Evolutionary conservation across 2,329 filamentous ascomycete species (phyloP), one percentile per base, ranked within the genome.

Genomic region (Cercospora sp.): DNA sequence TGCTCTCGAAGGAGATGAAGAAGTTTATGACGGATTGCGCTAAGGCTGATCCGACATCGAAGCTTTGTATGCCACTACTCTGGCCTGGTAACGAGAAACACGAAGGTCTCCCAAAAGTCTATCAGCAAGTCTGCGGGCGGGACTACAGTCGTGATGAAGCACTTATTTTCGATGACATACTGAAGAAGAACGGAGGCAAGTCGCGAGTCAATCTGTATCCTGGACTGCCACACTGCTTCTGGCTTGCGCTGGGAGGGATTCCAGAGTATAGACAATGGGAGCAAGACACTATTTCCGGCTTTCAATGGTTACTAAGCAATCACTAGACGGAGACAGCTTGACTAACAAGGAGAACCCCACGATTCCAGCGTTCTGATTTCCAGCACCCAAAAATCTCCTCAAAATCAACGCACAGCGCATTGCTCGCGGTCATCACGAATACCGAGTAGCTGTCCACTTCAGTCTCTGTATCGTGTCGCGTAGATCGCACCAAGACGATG

Each of bases 141-240:
- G 85, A 87, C 72, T 81, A 81, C 0, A 70, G 83, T 7, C 76
- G 85, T 2, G 85, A 87, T 68, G 85, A 87, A 63, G 81, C 77
- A 0, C 69, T 87, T 51, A 81, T 86, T 0, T 86, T 86, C 67
- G 84, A 85, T 70, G 75, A 79, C 42, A 72, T 83, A 0, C 70
- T 87, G 65, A 76, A 80, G 23, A 82, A 82, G 60, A 78, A 82
- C 1, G 80, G 75, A 1, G 76, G 84, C 6, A 72, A 78, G 70
- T 84, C 83, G 0, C 78, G 77, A 55, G 39, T 84, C 8, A 79
- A 84, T 70, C 69, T 82, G 13, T 83, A 80, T 72, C 67, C 74
- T 0, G 81, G 81, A 80, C 71, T 81, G 64, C 80, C 80, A 13
- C 82, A 83, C 75, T 79, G 79, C 74, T 72, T 85, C 36, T 75